phyloP scores from a whole-genome alignment of 345 rosid species.

The Kernera saxatilis region DNA sequence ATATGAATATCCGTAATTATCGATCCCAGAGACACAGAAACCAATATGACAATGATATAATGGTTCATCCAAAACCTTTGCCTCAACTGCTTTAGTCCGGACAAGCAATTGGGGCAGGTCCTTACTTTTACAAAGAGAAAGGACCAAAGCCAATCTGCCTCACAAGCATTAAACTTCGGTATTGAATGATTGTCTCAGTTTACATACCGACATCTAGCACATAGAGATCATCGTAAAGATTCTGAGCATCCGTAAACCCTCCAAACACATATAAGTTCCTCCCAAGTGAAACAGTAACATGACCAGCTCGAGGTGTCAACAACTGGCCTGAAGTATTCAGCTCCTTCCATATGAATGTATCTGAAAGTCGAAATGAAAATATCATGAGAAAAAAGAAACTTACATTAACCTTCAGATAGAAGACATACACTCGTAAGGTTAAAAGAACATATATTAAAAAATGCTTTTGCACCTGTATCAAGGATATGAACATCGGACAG shows the following conservation, averaged over 20 bases:
- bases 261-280: constrained; percentile 87
- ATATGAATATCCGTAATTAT: constrained; percentile 1
- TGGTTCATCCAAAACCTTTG: constrained; percentile 1
- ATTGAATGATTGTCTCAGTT: background rate
- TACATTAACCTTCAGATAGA: background rate
- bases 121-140: background rate
- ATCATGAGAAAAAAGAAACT: background rate
- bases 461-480: constrained; percentile 61
- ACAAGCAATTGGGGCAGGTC: background rate
- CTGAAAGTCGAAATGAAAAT: constrained; percentile 33
- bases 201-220: constrained; percentile 86
- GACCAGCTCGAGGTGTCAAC: constrained; percentile 96
- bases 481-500: constrained; percentile 91
- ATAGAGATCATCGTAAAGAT: constrained; percentile 76
- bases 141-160: background rate
- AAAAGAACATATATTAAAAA: background rate
- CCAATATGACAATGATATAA: background rate
- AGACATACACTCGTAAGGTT: constrained; percentile 4
- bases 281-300: constrained; percentile 81
- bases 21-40: background rate
- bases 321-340: constrained; percentile 66
- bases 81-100: background rate
- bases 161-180: background rate
- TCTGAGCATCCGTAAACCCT: constrained; percentile 94
- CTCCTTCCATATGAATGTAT: constrained; percentile 87